Percentiles rank a stretch among this genome's conserved stretches.
Conservation (phyloP, 352 stramenopile species). For the Phytophthora fragariae region DNA sequence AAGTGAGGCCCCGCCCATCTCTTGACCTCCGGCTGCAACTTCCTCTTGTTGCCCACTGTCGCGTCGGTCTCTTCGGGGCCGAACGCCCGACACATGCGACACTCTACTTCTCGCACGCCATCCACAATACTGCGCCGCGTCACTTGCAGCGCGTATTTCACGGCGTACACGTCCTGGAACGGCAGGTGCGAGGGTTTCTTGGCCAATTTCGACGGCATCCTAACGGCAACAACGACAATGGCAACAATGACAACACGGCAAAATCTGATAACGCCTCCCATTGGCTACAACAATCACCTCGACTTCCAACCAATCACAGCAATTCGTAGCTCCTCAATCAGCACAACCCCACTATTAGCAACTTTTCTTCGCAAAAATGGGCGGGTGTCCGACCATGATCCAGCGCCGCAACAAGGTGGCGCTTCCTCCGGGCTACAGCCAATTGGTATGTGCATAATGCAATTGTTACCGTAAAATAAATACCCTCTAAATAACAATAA, state of each 20-base stretch:
- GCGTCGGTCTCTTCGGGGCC: neutral
- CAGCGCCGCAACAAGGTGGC: conserved; percentile 82
- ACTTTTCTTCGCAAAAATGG: conserved; percentile 32
- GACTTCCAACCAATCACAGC: neutral
- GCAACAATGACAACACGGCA: neutral
- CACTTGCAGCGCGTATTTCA: neutral
- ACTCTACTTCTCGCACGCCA: neutral
- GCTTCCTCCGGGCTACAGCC: conserved; percentile 91
- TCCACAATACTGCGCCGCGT: neutral
- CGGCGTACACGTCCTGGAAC: neutral
- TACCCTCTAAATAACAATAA: conserved; percentile 1
- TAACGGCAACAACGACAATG: neutral
- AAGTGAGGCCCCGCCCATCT: neutral
- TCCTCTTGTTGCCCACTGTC: neutral
- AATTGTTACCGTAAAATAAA: neutral
- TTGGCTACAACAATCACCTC: neutral
- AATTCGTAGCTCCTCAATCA: neutral
- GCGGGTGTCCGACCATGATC: conserved; percentile 65
- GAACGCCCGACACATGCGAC: neutral
- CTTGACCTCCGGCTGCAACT: neutral
- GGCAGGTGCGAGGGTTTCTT: neutral
- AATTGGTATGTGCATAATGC: conserved; percentile 67
- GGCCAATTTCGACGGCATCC: neutral
- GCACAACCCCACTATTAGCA: neutral
- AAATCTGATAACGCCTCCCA: conserved; percentile 3